Conservation (phyloP, 2,329 filamentous ascomycete species). For the Colletotrichum navitas region DNA sequence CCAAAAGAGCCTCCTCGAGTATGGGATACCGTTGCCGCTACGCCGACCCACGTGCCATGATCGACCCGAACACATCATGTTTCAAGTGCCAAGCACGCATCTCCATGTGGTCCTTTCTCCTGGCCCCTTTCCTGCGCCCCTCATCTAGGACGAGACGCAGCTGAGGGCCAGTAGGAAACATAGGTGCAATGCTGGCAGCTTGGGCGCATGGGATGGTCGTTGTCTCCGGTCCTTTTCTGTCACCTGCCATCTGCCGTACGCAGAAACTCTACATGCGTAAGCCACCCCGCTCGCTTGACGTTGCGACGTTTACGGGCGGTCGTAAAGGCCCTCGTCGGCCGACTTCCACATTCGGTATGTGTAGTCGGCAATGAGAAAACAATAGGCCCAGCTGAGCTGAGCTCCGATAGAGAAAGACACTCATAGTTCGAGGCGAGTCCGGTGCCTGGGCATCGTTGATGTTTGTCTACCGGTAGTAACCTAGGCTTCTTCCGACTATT, state of each 20-base stretch:
- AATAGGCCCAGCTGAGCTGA: too few species aligned
- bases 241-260: slow-evolving; percentile 31
- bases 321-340: background rate
- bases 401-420: background rate
- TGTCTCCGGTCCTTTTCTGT: slow-evolving; percentile 18
- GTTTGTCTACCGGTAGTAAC: background rate
- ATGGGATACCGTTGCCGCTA: too few species aligned
- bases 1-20: background rate
- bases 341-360: background rate
- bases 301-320: background rate
- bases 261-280: background rate
- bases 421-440: background rate
- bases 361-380: background rate
- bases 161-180: slow-evolving; percentile 11
- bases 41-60: background rate
- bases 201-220: slow-evolving; percentile 26
- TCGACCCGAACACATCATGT: slow-evolving; percentile 32
- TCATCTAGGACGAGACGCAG: slow-evolving; percentile 24
- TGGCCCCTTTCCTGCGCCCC: too few species aligned
- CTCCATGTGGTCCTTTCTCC: background rate
- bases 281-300: background rate
- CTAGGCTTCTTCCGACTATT: background rate
- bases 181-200: slow-evolving; percentile 1
- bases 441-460: too few species aligned
- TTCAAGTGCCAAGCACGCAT: slow-evolving; percentile 34